Base-by-base conservation (phyloP, 805 yeast genomes). In the Kodamaea neixiangensis region DNA sequence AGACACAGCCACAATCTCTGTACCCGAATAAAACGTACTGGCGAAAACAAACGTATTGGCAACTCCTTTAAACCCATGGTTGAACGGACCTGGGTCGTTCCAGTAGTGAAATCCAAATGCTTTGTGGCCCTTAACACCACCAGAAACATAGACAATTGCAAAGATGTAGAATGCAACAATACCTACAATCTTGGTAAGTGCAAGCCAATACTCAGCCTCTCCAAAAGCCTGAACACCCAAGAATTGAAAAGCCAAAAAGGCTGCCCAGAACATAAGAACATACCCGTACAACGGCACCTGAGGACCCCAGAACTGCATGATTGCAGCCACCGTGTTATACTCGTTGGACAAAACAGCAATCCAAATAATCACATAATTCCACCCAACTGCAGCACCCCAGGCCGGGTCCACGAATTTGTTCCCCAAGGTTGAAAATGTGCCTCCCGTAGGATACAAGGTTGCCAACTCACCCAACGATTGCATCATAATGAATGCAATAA, bases 31-130 rank as follows among this genome's bases (percentile, higher is more conserved):
- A 55, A 81, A 81, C 2, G 84, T 80, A 20, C 84, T 79, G 31
- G 85, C 82, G 62, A 76, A 82, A 3, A 81, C 83, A 58, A 82
- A 83, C 3, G 80, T 79, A 50, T 73, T 75, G 0, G 81, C 87
- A 40, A 83, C 75, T 47, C 83, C 79, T 55, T 76, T 79, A 64
- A 80, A 79, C 0, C 83, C 84, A 40, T 65, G 53, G 3, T 68
- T 67, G 51, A 79, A 69, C 3, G 76, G 66, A 33, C 78, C 78
- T 2, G 77, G 77, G 42, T 71, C 63, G 52, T 68, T 67, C 77
- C 77, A 73, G 57, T 73, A 73, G 25, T 68, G 70, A 52, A 73
- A 73, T 0, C 77, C 77, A 56, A 73, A 73, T 3, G 73, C 73
- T 14, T 60, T 60, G 7, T 50, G 58, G 18, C 72, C 73, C 44